These are phyloP conservation scores for Chlorella sp. DNA, from an alignment of 139 green algal genomes.

Conservation along the genomic window DNA sequence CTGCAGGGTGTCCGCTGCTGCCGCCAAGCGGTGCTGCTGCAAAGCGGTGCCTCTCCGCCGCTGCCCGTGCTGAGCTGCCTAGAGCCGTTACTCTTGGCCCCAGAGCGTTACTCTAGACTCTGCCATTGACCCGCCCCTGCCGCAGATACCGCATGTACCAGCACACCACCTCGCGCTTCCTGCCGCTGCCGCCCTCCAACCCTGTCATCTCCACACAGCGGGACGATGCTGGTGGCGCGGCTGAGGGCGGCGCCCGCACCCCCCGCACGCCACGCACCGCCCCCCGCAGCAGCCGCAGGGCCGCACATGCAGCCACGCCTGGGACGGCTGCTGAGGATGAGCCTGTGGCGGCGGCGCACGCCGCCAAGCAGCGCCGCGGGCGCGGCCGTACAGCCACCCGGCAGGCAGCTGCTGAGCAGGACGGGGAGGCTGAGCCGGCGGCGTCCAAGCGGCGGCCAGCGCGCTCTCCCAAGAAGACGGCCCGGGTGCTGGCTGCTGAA, in stretches of 20 bases:
- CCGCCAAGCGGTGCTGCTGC: background rate
- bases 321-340: background rate
- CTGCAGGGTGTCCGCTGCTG: too few species aligned
- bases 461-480: conserved; percentile 8
- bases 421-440: background rate
- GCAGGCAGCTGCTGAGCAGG: background rate
- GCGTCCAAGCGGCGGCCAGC: background rate
- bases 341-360: background rate
- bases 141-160: conserved; percentile 42
- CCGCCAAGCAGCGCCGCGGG: background rate
- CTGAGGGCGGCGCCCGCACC: too few species aligned
- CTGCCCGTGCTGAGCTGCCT: too few species aligned
- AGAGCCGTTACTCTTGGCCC: too few species aligned
- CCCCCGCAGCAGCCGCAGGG: too few species aligned
- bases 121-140: background rate
- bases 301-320: background rate
- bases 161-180: conserved; percentile 27
- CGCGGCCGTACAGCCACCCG: too few species aligned
- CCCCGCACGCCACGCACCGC: background rate
- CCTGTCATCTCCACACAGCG: too few species aligned
- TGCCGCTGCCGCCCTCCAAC: conserved; percentile 22
- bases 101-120: too few species aligned
- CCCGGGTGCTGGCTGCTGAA: background rate
- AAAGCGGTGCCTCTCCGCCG: too few species aligned
- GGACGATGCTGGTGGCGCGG: too few species aligned